Evolutionary conservation across 2,329 filamentous ascomycete species (phyloP), one percentile per base, ranked within the genome.

Genomic region (Colletotrichum liriopes): DNA sequence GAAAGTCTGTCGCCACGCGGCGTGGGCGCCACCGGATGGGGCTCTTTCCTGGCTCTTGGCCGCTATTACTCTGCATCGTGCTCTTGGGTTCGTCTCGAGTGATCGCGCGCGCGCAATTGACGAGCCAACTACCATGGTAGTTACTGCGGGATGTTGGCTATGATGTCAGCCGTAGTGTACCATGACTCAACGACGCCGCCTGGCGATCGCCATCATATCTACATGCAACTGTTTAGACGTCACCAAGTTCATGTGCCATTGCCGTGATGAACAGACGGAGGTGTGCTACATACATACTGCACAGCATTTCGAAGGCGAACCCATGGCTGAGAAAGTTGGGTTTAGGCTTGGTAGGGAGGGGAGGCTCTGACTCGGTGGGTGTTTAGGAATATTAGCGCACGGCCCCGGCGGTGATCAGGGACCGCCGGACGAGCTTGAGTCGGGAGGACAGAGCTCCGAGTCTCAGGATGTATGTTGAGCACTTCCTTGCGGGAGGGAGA

Each of bases 381-480:
- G 69, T 69, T 69, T 72, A 29, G 69, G 54, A 11, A 55, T 16
- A 45, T 47, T 43, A 29, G 47, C 47, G 70, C 70, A 65, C 70
- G 70, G 65, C 65, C 58, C 60, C 26, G 59, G 47, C 14, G 45
- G 23, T 60, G 70, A 70, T 72, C 70, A 65, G 54, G 60, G 45
- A 64, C 54, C 37, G 54, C 47, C 43, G 39, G 43, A 9, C 45
- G 59, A 60, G 26, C 58, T 51, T 20, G 55, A 39, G 45, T 54
- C 70, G 65, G 70, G 65, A 72, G 45, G 52, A 23, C 16, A 60
- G 65, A 56, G 65, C 65, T 72, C 70, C 65, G 59, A 65, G 70
- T 72, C 70, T 72, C 70, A 72, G 70, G 66, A 69, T 70, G 47
- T 54, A 58, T 63, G 65, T 55, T 68, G 65, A 47, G 49, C 20